Base-by-base conservation (phyloP, 495 filamentous ascomycete genomes). In the Niebla homalea region DNA sequence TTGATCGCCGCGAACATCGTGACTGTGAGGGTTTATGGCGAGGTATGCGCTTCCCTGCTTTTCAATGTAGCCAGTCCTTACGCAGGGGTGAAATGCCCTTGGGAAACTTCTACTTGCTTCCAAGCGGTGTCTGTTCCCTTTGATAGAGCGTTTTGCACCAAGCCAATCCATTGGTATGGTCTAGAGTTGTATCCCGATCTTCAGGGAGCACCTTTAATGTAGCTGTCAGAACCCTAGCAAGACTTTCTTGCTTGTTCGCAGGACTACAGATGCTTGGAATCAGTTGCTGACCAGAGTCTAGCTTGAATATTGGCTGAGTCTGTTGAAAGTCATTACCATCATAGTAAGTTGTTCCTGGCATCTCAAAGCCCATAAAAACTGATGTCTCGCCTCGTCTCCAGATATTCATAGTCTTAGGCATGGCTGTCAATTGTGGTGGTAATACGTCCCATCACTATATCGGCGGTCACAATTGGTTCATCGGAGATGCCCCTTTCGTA, bases 281-380 rank as follows among this genome's bases (percentile, higher is more conserved):
- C 29, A 7, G 11, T 8, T 38, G 21, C 36, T 48, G 50, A 51
- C 52, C 5, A 50, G 45, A 36, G 19, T 46, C 36, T 48, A 75
- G 71, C 55, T 76, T 38, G 73, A 76, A 57, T 78, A 78, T 46
- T 74, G 71, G 68, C 60, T 78, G 19, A 72, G 72, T 57, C 54
- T 77, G 14, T 60, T 78, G 40, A 78, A 78, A 59, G 74, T 78
- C 5, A 57, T 73, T 19, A 77, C 75, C 5, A 75, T 78, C 44
- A 62, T 74, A 14, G 71, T 73, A 63, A 29, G 72, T 67, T 11
- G 2, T 21, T 19, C 8, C 12, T 15, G 12, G 26, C 0, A 19
- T 12, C 54, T 15, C 2, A 16, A 41, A 20, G 29, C 26, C 21
- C n/a, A 14, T 16, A 0, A 12, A 15, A 2, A 40, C 45, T 5